Conservation (phyloP, 495 filamentous ascomycete species). For the Arthonia radiata region DNA sequence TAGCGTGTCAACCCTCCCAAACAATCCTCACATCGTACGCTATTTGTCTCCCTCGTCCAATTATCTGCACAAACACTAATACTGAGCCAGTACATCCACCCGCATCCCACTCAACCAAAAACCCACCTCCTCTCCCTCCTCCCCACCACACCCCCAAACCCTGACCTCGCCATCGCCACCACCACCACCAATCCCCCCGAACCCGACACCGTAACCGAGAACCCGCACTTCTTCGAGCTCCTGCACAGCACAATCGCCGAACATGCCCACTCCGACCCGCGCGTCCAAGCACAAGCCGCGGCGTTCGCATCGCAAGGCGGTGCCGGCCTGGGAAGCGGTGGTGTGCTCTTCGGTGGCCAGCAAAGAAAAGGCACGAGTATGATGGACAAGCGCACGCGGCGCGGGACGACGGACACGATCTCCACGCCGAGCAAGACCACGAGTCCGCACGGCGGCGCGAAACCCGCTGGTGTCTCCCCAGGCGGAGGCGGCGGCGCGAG, state of each 20-base stretch:
- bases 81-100: conserved; percentile 43
- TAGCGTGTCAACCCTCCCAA: conserved; percentile 8
- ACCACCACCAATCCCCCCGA: conserved; percentile 51
- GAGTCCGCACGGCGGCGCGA: too few relatives aligned
- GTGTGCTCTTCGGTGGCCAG: conserved; percentile 30
- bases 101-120: conserved; percentile 18
- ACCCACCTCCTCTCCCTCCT: conserved; percentile 47
- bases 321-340: conserved; percentile 38
- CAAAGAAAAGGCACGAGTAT: conserved; percentile 12
- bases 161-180: conserved; percentile 47
- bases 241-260: conserved; percentile 46
- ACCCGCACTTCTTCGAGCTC: conserved; percentile 47
- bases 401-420: too few relatives aligned
- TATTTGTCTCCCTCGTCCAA: neutral
- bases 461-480: too few relatives aligned
- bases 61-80: conserved; percentile 3
- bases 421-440: too few relatives aligned
- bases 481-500: conserved; percentile 28
- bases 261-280: conserved; percentile 47
- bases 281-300: conserved; percentile 47
- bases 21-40: conserved; percentile 16
- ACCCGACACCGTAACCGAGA: conserved; percentile 49
- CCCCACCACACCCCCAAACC: conserved; percentile 42
- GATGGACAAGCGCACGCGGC: too few relatives aligned
- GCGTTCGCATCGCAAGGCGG: conserved; percentile 60